Base-by-base conservation (phyloP, 805 yeast species). In the Candida quercuum region DNA sequence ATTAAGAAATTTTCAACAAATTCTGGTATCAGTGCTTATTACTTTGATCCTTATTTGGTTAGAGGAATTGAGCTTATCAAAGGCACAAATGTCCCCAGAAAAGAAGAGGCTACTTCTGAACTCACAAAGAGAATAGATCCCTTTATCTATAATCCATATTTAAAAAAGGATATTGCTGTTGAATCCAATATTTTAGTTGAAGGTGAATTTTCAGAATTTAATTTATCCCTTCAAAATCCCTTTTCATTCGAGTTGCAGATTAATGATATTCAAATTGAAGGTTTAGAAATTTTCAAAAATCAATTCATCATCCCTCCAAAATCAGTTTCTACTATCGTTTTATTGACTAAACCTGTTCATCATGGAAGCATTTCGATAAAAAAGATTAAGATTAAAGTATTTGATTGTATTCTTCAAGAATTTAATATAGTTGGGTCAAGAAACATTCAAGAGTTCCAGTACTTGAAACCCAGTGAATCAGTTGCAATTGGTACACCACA, bases 41-140 rank as follows among this genome's bases (percentile, higher is more conserved):
- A 86, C 50, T 86, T 95, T 86, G 96, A 91, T 56, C 78, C 81
- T 1, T 71, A 67, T 39, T 39, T 91, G 8, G 61, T 86, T 1
- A 64, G 89, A 42, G 71, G 67, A 20, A 61, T 78, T 9, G 51
- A 57, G 17, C 55, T 76, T 2, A 49, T 57, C 7, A 51, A 54
- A 27, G 42, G 56, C 9, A 51, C 44, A 6, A 60, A 42, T n/a
- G 15, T 11, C 39, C 47, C 43, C 28, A 57, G 47, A 35, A 48
- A 40, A 40, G 46, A 48, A 30, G 44, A 45, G 16, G 39, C 38
- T n/a, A 41, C 35, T 20, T 17, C 28, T 4, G 36, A 35, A 14
- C 38, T 22, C 33, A 46, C 28, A 47, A 39, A 22, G 47, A 46
- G 39, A 16, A 46, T 46, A 14, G 70, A 63, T 16, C 69, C 73